phyloP scores from a whole-genome alignment of 192 early-diverging fungal genomes.

The Coemansia sp. region DNA sequence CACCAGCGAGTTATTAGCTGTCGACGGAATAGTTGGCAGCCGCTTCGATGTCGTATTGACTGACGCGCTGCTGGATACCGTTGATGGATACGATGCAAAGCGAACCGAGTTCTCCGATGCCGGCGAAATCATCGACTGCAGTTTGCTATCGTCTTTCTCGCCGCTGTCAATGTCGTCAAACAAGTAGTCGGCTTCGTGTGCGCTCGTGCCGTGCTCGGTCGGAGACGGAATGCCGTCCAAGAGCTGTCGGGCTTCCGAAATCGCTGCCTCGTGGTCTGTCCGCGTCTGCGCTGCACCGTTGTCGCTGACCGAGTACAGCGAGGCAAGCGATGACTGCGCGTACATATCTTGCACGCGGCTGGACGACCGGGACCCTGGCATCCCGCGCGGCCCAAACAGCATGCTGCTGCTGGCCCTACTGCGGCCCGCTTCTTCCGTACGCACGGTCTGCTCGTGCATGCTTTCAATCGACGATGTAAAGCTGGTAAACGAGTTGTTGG shows the following conservation, averaged over 20 bases:
- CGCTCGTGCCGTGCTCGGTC: slow-evolving; percentile 16
- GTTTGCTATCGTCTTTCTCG: slow-evolving; percentile 23
- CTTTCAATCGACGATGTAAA: slow-evolving; percentile 51
- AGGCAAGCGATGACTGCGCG: slow-evolving; percentile 35
- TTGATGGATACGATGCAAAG: slow-evolving; percentile 38
- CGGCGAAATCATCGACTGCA: slow-evolving; percentile 45
- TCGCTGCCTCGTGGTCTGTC: slow-evolving; percentile 36
- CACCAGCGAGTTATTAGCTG: slow-evolving; percentile 24
- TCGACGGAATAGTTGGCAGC: slow-evolving; percentile 28
- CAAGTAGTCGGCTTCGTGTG: slow-evolving; percentile 52
- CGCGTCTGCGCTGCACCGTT: slow-evolving; percentile 12
- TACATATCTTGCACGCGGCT: slow-evolving; percentile 31
- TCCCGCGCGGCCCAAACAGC: slow-evolving; percentile 54
- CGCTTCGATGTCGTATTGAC: slow-evolving; percentile 20
- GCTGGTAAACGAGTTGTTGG: slow-evolving; percentile 14
- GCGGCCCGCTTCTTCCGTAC: slow-evolving; percentile 29
- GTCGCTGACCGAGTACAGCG: slow-evolving; percentile 48
- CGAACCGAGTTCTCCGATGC: slow-evolving; percentile 38
- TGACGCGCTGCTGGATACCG: slow-evolving; percentile 37
- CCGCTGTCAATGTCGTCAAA: slow-evolving; percentile 40
- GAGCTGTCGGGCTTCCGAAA: slow-evolving; percentile 47
- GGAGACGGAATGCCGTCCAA: slow-evolving; percentile 52
- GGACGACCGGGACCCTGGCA: slow-evolving; percentile 43
- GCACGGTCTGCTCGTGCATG: slow-evolving; percentile 46
- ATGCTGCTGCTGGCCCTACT: slow-evolving; percentile 45